Evolutionary conservation across 306 rosid genomes (phyloP), one percentile per base, ranked within the genome.

Genomic region (Prunus salicina): DNA sequence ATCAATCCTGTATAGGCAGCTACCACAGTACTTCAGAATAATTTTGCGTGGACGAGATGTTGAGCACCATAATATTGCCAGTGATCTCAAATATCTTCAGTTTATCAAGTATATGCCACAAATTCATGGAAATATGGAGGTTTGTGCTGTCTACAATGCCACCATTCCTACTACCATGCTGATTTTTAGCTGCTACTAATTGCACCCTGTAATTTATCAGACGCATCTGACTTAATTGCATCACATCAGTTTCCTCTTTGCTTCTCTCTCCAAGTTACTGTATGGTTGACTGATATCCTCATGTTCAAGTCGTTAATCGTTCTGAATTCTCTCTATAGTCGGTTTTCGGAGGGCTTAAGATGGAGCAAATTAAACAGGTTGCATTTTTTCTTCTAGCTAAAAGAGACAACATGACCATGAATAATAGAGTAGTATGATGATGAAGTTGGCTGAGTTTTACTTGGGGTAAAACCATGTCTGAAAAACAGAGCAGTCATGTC

Each of bases 1-100:
- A 86, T 94, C 98, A 69, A 87, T 94, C 84, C 88, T 94, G 89
- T 94, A 94, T 86, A 81, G 91, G 91, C 77, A 82, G 81, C 32
- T 88, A 28, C 93, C 95, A 2, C 74, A 67, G 32, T 63, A 15
- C 69, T 94, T 94, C 72, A 89, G 69, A 71, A 89, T 94, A 61
- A 63, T 85, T 67, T 86, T 94, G 82, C 88, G 97, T n/a, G 97
- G 97, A 73, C 78, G 60, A 82, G 87, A 76, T 79, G 92, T 92
- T 89, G 57, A 75, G 78, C 95, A 76, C 24, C 89, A 75, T 81
- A 94, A 88, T 76, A 75, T 94, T 86, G 97, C 91, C 3, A 71
- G 81, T 55, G 91, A 92, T 89, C 95, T 94, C 76, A 87, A 86
- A 69, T 82, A 45, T 87, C 47, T 76, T 11, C 85, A 94, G 75